A percentile compares a stretch with the other conserved stretches of the same genome.
Conservation (phyloP, 495 filamentous ascomycete genomes). For the Neurospora pannonica region DNA sequence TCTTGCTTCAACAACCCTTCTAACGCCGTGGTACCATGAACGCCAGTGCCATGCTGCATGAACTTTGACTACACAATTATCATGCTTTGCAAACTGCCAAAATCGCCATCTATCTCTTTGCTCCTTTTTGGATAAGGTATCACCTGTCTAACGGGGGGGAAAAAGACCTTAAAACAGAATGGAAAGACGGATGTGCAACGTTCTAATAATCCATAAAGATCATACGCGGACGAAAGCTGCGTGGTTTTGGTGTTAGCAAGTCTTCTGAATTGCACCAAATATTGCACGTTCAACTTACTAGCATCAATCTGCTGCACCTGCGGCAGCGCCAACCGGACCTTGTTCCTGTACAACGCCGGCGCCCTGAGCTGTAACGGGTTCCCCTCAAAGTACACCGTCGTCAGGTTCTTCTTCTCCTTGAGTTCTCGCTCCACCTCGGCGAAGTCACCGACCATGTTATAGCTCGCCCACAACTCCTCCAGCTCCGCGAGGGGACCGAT, state of each 20-base stretch:
- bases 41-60: slow-evolving; percentile 4
- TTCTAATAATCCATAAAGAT: background rate
- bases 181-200: background rate
- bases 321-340: slow-evolving; percentile 79
- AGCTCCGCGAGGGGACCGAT: slow-evolving; percentile 59
- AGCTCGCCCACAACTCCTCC: slow-evolving; percentile 91
- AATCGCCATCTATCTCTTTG: background rate
- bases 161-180: background rate
- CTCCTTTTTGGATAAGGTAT: background rate
- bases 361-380: slow-evolving; percentile 76
- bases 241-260: slow-evolving; percentile 25
- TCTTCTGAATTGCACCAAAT: background rate
- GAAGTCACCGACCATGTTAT: slow-evolving; percentile 71
- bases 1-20: background rate
- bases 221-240: slow-evolving; percentile 30
- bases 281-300: slow-evolving; percentile 52
- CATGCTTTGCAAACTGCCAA: background rate
- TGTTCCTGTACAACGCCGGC: slow-evolving; percentile 80
- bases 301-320: slow-evolving; percentile 91
- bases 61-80: background rate
- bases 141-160: background rate
- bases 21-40: background rate
- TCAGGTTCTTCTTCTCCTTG: slow-evolving; percentile 63
- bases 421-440: slow-evolving; percentile 76
- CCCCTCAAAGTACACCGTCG: slow-evolving; percentile 95